Evolutionary conservation across 2,329 filamentous ascomycete genomes (phyloP), one percentile per base, ranked within the genome.

Genomic region (Fusarium virguliforme): DNA sequence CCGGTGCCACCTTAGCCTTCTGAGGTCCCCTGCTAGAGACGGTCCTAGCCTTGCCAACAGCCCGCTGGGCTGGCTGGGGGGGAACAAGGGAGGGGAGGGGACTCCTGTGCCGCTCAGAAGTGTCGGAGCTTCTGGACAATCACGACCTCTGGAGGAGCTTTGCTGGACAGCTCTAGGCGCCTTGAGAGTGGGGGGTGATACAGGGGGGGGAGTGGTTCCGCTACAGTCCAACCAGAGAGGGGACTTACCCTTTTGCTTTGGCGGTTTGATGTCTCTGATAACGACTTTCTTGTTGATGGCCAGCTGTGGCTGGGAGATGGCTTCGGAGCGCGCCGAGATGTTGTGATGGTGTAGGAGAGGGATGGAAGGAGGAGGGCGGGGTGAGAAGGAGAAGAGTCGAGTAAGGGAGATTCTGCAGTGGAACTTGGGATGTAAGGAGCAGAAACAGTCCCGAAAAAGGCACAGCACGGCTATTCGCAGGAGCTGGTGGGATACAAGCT

Each of bases 31-130:
- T 70, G 68, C 69, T 68, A 64, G 32, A 58, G 54, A 71, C 26
- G 67, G 68, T 62, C 60, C 68, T 71, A 71, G 68, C 68, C 68
- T 75, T 65, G 62, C 64, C 63, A 50, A 67, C 65, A 54, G 15
- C 59, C 54, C 54, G 55, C 60, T 40, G 62, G 62, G 64, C 43
- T 60, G 56, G 59, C 46, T 59, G 51, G 41, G 58, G 35, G 30
- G n/a, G n/a, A n/a, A 43, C 57, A 61, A 61, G 60, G 66, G 58
- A 62, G 41, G 59, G 46, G 62, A 54, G 62, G 58, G 60, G 56
- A 26, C 62, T 66, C 54, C 60, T 48, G 43, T 59, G 54, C 62
- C 58, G 53, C 66, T 63, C 59, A 56, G 51, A n/a, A 64, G 58
- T 38, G 56, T 67, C 51, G 62, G 68, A 67, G 66, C 68, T 67